A percentile compares a stretch with the other conserved stretches of the same genome.
phyloP scores from a whole-genome alignment of 176 grass and related monocot species.

The Stipa capillata region DNA sequence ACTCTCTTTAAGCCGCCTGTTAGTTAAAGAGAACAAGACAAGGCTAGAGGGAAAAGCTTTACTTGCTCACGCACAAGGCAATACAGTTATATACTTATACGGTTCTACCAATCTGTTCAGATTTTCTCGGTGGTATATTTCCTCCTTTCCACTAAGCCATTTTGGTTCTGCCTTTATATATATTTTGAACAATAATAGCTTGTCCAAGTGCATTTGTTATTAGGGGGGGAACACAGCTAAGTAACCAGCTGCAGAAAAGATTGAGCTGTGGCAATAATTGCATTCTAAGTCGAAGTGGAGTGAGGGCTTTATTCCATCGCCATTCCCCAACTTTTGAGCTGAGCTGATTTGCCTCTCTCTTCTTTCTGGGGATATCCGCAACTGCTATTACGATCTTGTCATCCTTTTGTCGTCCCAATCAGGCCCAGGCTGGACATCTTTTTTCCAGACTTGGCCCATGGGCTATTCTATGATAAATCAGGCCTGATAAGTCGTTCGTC shows the following conservation, averaged over 20 bases:
- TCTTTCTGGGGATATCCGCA: not conserved
- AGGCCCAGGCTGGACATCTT: not conserved
- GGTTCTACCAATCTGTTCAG: not conserved
- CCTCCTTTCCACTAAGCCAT: not conserved
- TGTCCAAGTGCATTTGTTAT: not conserved
- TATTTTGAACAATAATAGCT: not conserved
- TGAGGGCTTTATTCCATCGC: not conserved
- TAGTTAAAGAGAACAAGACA: slow-evolving; percentile 1
- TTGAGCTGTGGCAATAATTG: not conserved
- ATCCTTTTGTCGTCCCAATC: not conserved
- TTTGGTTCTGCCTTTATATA: not conserved
- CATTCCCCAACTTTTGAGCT: not conserved
- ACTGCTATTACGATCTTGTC: not conserved
- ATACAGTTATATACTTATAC: not conserved
- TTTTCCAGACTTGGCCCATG: not conserved
- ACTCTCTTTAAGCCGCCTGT: too few relatives aligned
- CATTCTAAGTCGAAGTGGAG: not conserved
- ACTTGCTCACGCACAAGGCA: not conserved
- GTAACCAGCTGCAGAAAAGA: not conserved
- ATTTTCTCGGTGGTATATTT: not conserved
- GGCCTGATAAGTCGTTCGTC: not conserved
- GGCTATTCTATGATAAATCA: not conserved
- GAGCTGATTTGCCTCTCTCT: not conserved
- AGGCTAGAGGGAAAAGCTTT: not conserved
- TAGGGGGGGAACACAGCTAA: slow-evolving; percentile 1